Percentiles rank a stretch among this genome's conserved stretches.
phyloP scores from a whole-genome alignment of 1,284 basidiomycete species.

The Tylopilus orsonianus region DNA sequence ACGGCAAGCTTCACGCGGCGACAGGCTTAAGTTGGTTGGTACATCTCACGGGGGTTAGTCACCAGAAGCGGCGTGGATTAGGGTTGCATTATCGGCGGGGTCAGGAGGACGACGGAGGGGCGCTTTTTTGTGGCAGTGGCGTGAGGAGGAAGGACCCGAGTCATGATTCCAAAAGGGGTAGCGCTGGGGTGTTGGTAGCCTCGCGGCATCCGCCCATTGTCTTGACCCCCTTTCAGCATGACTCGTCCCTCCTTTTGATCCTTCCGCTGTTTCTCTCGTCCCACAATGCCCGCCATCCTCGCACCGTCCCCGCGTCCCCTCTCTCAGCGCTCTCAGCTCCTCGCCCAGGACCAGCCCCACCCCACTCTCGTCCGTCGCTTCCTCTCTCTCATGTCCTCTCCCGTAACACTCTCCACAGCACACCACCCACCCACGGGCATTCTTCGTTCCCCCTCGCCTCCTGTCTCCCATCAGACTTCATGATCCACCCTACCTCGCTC shows the following conservation, averaged over 20 bases:
- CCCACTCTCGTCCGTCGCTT: constrained; percentile 5
- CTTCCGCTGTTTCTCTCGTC: constrained; percentile 24
- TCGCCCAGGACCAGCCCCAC: constrained; percentile 8
- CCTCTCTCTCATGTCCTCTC: neutral
- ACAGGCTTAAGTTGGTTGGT: neutral
- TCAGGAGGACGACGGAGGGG: too few relatives aligned
- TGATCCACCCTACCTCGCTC: constrained; percentile 22
- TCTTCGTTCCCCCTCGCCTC: constrained; percentile 29
- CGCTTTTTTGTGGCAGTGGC: constrained; percentile 3
- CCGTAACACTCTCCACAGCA: constrained; percentile 15
- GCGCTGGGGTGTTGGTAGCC: constrained; percentile 13
- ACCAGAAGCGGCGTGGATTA: neutral
- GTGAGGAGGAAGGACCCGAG: constrained; percentile 9
- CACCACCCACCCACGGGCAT: constrained; percentile 13
- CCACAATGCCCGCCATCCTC: constrained; percentile 33
- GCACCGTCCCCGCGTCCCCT: constrained; percentile 33
- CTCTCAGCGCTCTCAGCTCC: constrained; percentile 11
- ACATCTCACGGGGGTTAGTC: neutral
- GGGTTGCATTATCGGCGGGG: neutral
- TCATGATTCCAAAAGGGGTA: constrained; percentile 30
- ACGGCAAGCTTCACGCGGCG: neutral
- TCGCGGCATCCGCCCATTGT: constrained; percentile 31
- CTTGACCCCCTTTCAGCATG: constrained; percentile 26
- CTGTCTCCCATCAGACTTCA: constrained; percentile 34
- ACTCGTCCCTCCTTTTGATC: constrained; percentile 15